A percentile compares a stretch with the other conserved stretches of the same genome.
These are phyloP conservation scores for Pseudozyma hubeiensis DNA, from an alignment of 1,284 basidiomycete genomes.

Conservation along the genomic window DNA sequence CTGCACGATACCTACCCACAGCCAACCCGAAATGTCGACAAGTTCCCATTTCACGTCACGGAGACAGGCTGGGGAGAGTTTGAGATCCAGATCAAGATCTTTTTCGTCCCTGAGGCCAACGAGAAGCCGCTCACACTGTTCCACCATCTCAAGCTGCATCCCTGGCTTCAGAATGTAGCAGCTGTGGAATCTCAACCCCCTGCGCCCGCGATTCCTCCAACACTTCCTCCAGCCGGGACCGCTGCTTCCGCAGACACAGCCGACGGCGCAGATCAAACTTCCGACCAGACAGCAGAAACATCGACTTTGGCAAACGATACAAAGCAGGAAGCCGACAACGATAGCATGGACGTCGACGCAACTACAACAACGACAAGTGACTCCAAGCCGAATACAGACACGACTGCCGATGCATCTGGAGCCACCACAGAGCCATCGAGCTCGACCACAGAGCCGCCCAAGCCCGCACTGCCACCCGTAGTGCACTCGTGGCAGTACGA, in stretches of 20 bases:
- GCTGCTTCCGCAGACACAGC: constrained; percentile 17
- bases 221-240: constrained; percentile 37
- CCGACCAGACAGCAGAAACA: background rate
- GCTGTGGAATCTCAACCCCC: constrained; percentile 74
- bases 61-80: constrained; percentile 99
- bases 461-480: constrained; percentile 58
- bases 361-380: constrained; percentile 1
- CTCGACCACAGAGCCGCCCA: constrained; percentile 13
- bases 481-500: constrained; percentile 97
- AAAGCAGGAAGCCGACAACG: constrained; percentile 10
- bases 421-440: constrained; percentile 1
- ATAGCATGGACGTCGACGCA: constrained; percentile 34
- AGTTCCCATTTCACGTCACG: constrained; percentile 90
- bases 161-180: constrained; percentile 78
- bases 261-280: background rate
- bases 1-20: constrained; percentile 96
- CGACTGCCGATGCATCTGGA: constrained; percentile 2
- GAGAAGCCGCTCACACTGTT: constrained; percentile 89
- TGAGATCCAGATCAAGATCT: constrained; percentile 91
- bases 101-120: constrained; percentile 88
- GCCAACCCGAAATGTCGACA: constrained; percentile 88
- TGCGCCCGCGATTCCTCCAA: constrained; percentile 35
- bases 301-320: constrained; percentile 3
- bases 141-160: constrained; percentile 96
- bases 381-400: background rate